Evolutionary conservation across 1,284 basidiomycete genomes (phyloP).

Genomic region (Sporisorium graminicola): DNA sequence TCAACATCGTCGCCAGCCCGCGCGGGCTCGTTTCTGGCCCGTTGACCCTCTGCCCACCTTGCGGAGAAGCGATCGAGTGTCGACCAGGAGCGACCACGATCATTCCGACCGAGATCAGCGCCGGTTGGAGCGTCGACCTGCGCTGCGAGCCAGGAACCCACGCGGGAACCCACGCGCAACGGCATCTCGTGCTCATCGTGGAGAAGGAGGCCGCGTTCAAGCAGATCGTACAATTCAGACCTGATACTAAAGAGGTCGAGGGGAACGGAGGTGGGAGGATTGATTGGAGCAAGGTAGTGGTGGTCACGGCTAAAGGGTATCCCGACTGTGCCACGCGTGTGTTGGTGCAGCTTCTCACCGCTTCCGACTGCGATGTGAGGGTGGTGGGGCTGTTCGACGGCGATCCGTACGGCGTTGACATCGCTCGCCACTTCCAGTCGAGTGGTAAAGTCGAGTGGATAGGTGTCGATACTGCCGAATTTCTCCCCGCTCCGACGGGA

Average conservation of each 20-base stretch:
- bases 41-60: conserved; percentile 15
- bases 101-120: conserved; percentile 25
- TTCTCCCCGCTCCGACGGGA: conserved; percentile 4
- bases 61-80: not conserved
- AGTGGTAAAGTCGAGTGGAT: conserved; percentile 16
- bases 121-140: conserved; percentile 11
- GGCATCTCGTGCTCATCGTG: conserved; percentile 52
- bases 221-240: conserved; percentile 22
- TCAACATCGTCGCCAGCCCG: conserved; percentile 54
- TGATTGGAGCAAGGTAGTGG: conserved; percentile 10
- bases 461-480: conserved; percentile 29
- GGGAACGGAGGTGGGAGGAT: not conserved
- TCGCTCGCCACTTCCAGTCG: conserved; percentile 24
- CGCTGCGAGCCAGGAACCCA: not conserved
- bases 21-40: conserved; percentile 47
- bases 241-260: conserved; percentile 1
- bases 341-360: conserved; percentile 11
- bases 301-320: conserved; percentile 58
- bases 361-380: not conserved
- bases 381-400: conserved; percentile 26
- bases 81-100: not conserved
- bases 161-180: not conserved
- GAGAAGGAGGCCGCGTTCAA: conserved; percentile 64
- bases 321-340: conserved; percentile 50
- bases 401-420: conserved; percentile 62